Evolutionary conservation across 1,139 yeast species (phyloP), one percentile per base, ranked within the genome.

Genomic region (Hanseniaspora sp.): DNA sequence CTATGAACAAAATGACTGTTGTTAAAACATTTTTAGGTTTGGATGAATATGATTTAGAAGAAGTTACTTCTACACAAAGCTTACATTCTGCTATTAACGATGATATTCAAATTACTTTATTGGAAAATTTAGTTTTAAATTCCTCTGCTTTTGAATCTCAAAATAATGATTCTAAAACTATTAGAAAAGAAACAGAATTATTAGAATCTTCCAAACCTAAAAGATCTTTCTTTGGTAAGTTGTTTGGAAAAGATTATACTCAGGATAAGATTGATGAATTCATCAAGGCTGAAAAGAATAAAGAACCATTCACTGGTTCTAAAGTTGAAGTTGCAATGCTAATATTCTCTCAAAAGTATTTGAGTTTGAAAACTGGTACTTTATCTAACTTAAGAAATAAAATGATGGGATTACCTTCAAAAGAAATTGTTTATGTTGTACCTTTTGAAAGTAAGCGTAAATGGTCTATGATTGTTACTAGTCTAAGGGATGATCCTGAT

Each of bases 391-490:
- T 48, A 13, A 71, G 83, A 57, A 62, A 68, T 11, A 55, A 69
- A 13, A 30, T 45, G 42, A 42, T 60, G 7, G 52, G 60, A 6
- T 53, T 69, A 15, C 63, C 67, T 35, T 62, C 71, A 35, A 61
- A 65, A 8, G 65, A 72, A 15, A 69, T 84, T 40, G 84, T 76
- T 6, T 95, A 87, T 67, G 71, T 80, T 7, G 80, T 90, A 56
- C 96, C 98, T 0, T 92, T 92, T 66, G 97, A 92, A 71, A 86
- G 96, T 59, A 77, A 87, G 5, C 77, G 95, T 63, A 92, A 92
- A 72, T 92, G 95, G 88, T 86, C 95, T 64, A 95, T 95, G 53
- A 70, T 88, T 15, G 83, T 88, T 5, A 74, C 82, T 57, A 48
- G 47, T 8, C 29, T 43, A 38, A 53, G 31, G 17, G 37, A 33